Conservation (phyloP, 2,329 filamentous ascomycete species). For the Fusarium keratoplasticum region DNA sequence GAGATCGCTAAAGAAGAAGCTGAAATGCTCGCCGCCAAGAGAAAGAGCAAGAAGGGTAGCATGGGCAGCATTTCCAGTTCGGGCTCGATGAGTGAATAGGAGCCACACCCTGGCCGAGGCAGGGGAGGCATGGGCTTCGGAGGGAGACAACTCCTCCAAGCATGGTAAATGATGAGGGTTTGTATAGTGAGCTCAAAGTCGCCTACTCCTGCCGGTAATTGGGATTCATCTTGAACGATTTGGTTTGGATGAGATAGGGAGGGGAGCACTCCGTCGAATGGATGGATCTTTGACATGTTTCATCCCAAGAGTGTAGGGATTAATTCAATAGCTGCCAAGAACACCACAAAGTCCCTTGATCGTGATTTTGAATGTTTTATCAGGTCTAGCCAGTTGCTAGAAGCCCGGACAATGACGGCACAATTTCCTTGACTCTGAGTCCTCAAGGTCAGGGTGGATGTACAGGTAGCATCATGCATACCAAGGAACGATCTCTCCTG, state of each 20-base stretch:
- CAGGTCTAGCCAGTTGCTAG: no score
- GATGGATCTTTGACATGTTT: neutral
- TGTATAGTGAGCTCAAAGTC: neutral
- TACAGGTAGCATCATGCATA: no score
- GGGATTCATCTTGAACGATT: neutral
- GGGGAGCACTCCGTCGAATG: neutral
- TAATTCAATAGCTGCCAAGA: neutral
- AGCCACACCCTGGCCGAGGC: neutral
- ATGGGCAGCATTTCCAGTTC: slow-evolving; percentile 2
- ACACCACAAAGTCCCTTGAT: neutral
- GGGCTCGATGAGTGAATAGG: slow-evolving; percentile 2
- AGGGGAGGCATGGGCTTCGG: neutral
- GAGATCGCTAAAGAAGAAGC: slow-evolving; percentile 26
- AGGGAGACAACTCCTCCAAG: neutral
- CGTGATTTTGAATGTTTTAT: no score
- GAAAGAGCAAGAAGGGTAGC: slow-evolving; percentile 12
- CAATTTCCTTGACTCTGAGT: no score
- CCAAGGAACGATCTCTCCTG: no score
- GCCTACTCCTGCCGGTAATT: neutral
- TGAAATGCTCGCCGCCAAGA: slow-evolving; percentile 14
- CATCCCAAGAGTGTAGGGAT: neutral
- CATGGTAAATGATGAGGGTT: neutral
- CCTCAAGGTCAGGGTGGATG: no score
- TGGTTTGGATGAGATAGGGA: neutral
- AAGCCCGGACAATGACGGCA: no score